Base-by-base conservation (phyloP, 495 filamentous ascomycete genomes). In the Gamarada debralockiae region DNA sequence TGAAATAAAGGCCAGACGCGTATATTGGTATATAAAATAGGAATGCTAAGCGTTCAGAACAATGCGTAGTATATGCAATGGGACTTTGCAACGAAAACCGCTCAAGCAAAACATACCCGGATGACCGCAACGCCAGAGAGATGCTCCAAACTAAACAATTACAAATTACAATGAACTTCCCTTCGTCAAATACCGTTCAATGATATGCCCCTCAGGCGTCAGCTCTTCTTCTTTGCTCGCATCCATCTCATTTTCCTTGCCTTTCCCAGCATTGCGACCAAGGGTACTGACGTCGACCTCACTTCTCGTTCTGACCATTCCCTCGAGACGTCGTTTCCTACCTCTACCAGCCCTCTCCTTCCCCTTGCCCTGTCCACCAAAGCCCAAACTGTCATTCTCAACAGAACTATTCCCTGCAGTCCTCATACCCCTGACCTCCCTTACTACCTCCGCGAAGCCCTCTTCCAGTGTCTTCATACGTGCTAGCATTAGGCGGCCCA, bases 391-490 rank as follows among this genome's bases (percentile, higher is more conserved):
- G 41, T 57, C 57, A 34, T 58, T 59, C 52, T 62, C 56, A 42
- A 55, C 40, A 17, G 56, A 34, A 38, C 53, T 51, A 48, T 58
- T 53, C 36, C 57, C 56, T 4, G 58, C 54, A 6, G 61, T 64
- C n/a, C 77, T 65, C 67, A 84, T 65, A 15, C 83, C 84, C 60
- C 87, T 86, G 56, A 95, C 84, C 69, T 96, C 92, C 50, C 83
- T 87, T 49, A 93, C 77, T 21, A 96, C 81, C 50, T 95, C 89
- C 1, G 84, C 79, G 62, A 97, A 87, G 25, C 83, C 77, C 65
- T 92, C 89, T 66, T 97, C 91, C 7, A 97, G 79, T 25, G 85
- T 86, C 57, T 90, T 91, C 86, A 97, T 96, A 47, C 89, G 76
- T 5, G 89, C 88, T n/a, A 96, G 72, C 67, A 96, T 85, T n/a